Evolutionary conservation across 208 protist genomes (phyloP), one percentile per base, ranked within the genome.

Genomic region (Leptomonas pyrrhocoris): DNA sequence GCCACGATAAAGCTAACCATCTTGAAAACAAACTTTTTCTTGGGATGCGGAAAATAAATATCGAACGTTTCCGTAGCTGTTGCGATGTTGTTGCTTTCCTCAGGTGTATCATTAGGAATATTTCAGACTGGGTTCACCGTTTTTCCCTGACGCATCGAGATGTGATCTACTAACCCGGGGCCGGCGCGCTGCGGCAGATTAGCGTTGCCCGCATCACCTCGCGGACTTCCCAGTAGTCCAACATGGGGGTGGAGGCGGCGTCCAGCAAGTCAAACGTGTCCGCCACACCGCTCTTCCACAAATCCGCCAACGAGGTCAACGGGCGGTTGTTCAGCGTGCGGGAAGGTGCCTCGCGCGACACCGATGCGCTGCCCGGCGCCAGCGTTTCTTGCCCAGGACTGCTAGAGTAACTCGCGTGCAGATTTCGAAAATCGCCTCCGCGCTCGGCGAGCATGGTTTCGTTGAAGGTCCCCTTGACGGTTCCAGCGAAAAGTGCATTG

Each of bases 201-300:
- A 94, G 60, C 16, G 79, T 84, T 16, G 78, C 78, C 34, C 89
- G 82, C 48, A 94, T 79, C 23, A 88, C 63, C 62, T 94, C 89
- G 28, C 83, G 79, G 36, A 84, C 83, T 67, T 94, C 86, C 57
- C 66, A 63, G 80, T 94, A 94, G 36, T 85, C 81, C 19, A 92
- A 73, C 59, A 69, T 67, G 1, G 60, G 61, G 15, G 67, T 72
- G 45, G 59, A 51, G 30, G 38, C 56, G 27, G 66, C 23, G 54
- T 80, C 74, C 38, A 73, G 59, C 36, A 79, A 11, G 59, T 72
- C 73, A 18, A 63, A 58, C 27, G 66, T 53, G 27, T 79, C 76
- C 38, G 57, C 25, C 19, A 62, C 74, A 19, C 51, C 55, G 55
- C 68, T 68, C 19, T 53, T 54, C 58, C 56, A 67, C 56, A 63